Evolutionary conservation across 208 protist species (phyloP).

Genomic region (Leishmania braziliensis): DNA sequence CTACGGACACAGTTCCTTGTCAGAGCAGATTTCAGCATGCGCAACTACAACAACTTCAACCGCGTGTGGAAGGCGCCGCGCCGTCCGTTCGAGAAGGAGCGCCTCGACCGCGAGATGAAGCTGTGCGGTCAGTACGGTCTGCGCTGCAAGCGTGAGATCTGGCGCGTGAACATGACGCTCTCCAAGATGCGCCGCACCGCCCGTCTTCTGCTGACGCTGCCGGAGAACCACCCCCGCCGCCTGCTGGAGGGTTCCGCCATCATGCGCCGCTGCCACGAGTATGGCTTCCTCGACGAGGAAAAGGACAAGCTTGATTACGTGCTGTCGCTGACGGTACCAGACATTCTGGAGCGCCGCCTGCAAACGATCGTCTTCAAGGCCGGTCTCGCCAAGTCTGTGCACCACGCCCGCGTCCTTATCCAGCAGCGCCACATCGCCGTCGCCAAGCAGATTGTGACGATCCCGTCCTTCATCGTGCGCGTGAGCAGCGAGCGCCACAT

Average conservation of each 20-base stretch:
- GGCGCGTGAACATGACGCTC: constrained; percentile 98
- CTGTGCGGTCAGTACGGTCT: constrained; percentile 99
- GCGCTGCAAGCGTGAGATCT: constrained; percentile 99
- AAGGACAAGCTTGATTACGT: constrained; percentile 99
- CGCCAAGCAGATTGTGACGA: constrained; percentile 99
- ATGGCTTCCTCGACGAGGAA: constrained; percentile 95
- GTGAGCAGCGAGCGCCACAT: constrained; percentile 99
- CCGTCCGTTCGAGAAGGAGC: constrained; percentile 99
- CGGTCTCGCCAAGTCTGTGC: constrained; percentile 99
- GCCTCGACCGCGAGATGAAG: constrained; percentile 99
- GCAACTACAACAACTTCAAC: constrained; percentile 97
- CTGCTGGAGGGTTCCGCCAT: constrained; percentile 99
- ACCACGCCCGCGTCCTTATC: constrained; percentile 99
- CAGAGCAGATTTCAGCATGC: constrained; percentile 45
- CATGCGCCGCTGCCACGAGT: constrained; percentile 98
- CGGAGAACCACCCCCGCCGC: constrained; percentile 97
- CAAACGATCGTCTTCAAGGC: constrained; percentile 99
- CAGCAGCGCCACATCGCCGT: constrained; percentile 99
- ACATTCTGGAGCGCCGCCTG: constrained; percentile 99
- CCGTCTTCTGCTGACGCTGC: constrained; percentile 99
- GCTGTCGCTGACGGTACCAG: constrained; percentile 98
- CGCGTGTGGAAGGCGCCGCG: constrained; percentile 97
- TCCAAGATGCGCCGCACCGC: constrained; percentile 99
- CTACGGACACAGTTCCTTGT: background rate
- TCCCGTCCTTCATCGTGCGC: constrained; percentile 99